Evolutionary conservation across 1,139 yeast species (phyloP).

Genomic region (Geotrichum fermentans): DNA sequence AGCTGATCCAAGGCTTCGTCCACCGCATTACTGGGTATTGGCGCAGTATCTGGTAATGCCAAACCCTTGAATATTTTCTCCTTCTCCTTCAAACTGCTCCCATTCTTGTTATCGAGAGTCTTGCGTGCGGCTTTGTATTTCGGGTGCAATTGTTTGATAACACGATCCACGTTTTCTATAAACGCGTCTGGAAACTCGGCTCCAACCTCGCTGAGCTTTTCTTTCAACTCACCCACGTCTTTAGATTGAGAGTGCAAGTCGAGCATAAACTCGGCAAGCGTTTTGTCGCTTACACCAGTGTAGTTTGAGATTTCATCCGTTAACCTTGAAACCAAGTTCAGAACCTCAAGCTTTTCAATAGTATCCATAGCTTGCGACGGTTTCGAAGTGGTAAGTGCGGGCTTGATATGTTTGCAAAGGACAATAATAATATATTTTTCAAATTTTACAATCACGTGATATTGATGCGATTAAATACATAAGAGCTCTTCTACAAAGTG

Average conservation of each 20-base stretch:
- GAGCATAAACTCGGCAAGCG: slow-evolving; percentile 55
- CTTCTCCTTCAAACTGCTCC: slow-evolving; percentile 12
- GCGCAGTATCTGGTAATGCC: slow-evolving; percentile 25
- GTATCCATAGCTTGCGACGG: slow-evolving; percentile 29
- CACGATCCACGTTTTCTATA: slow-evolving; percentile 39
- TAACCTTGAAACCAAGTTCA: slow-evolving; percentile 36
- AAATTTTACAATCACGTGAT: slow-evolving; percentile 15
- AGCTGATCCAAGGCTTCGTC: slow-evolving; percentile 16
- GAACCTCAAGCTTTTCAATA: slow-evolving; percentile 34
- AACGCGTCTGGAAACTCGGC: slow-evolving; percentile 54
- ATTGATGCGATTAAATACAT: not conserved
- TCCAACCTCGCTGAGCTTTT: slow-evolving; percentile 52
- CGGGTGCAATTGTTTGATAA: slow-evolving; percentile 36
- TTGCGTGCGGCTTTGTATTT: slow-evolving; percentile 23
- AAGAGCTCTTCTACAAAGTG: slow-evolving; percentile 13
- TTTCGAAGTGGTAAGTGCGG: too few relatives aligned
- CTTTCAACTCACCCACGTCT: slow-evolving; percentile 40
- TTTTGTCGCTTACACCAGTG: slow-evolving; percentile 38
- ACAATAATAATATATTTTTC: too few relatives aligned
- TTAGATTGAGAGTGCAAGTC: slow-evolving; percentile 44
- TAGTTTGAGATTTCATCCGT: slow-evolving; percentile 35
- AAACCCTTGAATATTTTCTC: slow-evolving; percentile 23
- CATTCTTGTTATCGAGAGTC: not conserved
- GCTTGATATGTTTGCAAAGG: too few relatives aligned
- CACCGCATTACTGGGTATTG: slow-evolving; percentile 11